Conservation (phyloP, 495 filamentous ascomycete species). For the Xylaria nigripes region DNA sequence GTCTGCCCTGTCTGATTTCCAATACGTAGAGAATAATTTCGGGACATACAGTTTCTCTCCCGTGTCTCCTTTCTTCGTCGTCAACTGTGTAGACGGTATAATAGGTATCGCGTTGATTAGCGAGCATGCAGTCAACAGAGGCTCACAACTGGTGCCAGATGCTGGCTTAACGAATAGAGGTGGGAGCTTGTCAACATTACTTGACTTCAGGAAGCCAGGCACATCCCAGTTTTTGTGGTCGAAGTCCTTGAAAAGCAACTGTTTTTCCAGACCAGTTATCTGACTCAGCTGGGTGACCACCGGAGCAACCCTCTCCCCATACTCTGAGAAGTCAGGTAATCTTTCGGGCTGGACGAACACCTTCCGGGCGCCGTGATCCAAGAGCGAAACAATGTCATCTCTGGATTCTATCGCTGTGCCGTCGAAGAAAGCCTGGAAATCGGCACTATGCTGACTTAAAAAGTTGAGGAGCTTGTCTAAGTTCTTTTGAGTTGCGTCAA, state of each 20-base stretch:
- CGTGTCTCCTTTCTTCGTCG: constrained; percentile 50
- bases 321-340: constrained; percentile 36
- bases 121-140: constrained; percentile 46
- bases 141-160: constrained; percentile 36
- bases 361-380: constrained; percentile 81
- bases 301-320: constrained; percentile 37
- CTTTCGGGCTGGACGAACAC: constrained; percentile 71
- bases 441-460: constrained; percentile 56
- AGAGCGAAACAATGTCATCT: constrained; percentile 67
- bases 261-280: constrained; percentile 27
- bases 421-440: constrained; percentile 66
- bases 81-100: constrained; percentile 61
- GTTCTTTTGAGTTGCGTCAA: constrained; percentile 51
- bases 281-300: constrained; percentile 26
- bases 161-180: constrained; percentile 41
- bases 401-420: constrained; percentile 57
- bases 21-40: constrained; percentile 57
- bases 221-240: constrained; percentile 34
- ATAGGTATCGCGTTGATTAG: constrained; percentile 63
- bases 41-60: constrained; percentile 55
- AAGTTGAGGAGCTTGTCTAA: constrained; percentile 56
- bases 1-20: constrained; percentile 75
- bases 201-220: constrained; percentile 34
- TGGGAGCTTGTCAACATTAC: constrained; percentile 38
- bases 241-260: constrained; percentile 39